Evolutionary conservation across 2,329 filamentous ascomycete species (phyloP), one percentile per base, ranked within the genome.

Genomic region (Hirsutella minnesotensis): DNA sequence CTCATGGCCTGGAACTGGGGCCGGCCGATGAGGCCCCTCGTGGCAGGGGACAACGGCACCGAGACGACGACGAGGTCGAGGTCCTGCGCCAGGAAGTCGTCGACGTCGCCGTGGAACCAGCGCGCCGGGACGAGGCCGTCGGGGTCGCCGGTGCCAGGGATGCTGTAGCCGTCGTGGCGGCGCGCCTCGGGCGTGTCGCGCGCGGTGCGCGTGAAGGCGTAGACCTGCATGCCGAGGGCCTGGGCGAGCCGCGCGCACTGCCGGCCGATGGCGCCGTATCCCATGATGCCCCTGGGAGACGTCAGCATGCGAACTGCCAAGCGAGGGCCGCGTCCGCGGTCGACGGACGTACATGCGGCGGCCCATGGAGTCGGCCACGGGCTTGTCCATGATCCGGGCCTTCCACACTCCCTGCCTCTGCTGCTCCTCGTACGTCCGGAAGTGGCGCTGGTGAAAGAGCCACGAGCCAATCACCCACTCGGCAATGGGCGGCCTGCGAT

Each of bases 121-220:
- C 55, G 56, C 0, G 54, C 43, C 0, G 68, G 68, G 29, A 70
- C 53, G 3, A 56, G 21, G 4, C 68, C 68, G 1, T 67, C 61
- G 0, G 61, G 59, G 43, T 70, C 68, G 2, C 68, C 66, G 9
- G 80, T 84, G 2, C 75, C 73, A 2, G 81, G 78, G 0, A 86
- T 72, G 47, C 77, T 74, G 58, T 79, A 86, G 13, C 75, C 75
- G 8, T 59, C 57, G 53, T 83, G 76, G 33, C 58, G 63, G 40
- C 70, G 72, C 5, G 73, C 76, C 43, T 77, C 76, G 0, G 74
- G 67, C 0, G 80, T 83, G 3, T 64, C 51, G 30, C 75, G 73
- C 1, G 77, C 72, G 2, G 67, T 72, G 1, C 75, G 74, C 0
- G 81, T 86, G 59, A 80, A 84, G 1, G 79, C 82, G 51, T 82